These are phyloP conservation scores for Baorangia bicolor DNA, from an alignment of 768 basidiomycete species.

Conservation along the genomic window DNA sequence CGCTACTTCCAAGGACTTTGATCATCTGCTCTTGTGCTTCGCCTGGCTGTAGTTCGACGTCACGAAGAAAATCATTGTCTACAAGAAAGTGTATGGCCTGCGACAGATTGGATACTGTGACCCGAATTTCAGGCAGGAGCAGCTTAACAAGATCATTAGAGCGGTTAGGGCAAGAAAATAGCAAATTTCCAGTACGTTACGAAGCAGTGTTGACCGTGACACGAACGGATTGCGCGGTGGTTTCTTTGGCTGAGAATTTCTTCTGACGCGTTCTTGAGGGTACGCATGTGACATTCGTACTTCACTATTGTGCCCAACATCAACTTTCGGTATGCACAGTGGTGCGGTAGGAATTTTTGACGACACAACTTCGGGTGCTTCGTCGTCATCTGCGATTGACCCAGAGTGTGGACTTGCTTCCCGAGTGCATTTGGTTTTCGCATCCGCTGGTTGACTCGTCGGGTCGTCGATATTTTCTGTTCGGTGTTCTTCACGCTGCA, in stretches of 20 bases:
- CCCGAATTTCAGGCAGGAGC: constrained; percentile 79
- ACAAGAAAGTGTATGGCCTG: constrained; percentile 91
- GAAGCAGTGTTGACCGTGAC: constrained; percentile 67
- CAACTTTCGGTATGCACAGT: constrained; percentile 6
- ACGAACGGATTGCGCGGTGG: constrained; percentile 64
- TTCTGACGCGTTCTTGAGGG: constrained; percentile 18
- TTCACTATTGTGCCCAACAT: background rate
- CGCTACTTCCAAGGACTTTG: constrained; percentile 46
- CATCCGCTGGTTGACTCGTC: background rate
- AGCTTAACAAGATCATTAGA: constrained; percentile 46
- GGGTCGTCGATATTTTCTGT: background rate
- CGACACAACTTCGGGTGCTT: constrained; percentile 55
- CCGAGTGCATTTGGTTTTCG: background rate
- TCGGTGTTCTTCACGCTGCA: background rate
- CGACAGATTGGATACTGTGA: constrained; percentile 88
- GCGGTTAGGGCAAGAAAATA: background rate
- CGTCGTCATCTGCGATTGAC: constrained; percentile 39
- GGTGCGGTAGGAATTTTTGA: constrained; percentile 42
- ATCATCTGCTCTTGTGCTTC: constrained; percentile 66
- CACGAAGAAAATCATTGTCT: constrained; percentile 81
- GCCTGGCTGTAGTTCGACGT: constrained; percentile 79
- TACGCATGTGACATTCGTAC: constrained; percentile 2
- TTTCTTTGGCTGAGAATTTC: constrained; percentile 45
- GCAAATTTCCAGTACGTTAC: constrained; percentile 55
- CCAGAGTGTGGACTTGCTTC: constrained; percentile 17